phyloP scores from a whole-genome alignment of 2,329 filamentous ascomycete genomes.

The Xylaria arbuscula region DNA sequence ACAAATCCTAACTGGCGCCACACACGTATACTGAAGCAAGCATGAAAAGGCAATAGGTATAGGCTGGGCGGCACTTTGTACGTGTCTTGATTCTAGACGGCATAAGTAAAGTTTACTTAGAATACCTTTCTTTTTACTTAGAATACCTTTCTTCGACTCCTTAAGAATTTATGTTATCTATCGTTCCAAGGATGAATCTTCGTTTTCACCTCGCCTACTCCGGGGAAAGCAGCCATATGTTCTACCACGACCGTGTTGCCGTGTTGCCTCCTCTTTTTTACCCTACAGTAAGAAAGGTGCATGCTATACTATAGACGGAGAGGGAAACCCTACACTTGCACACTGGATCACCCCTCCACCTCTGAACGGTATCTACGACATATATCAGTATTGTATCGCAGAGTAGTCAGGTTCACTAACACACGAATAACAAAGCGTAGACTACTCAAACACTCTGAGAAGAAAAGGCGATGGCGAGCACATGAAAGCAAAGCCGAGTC shows the following conservation, averaged over 20 bases:
- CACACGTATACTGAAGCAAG: no score
- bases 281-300: not conserved
- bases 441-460: not conserved
- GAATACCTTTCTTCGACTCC: no score
- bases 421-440: not conserved
- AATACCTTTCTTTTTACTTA: no score
- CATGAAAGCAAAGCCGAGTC: conserved; percentile 9
- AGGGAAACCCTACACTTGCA: not conserved
- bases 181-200: not conserved
- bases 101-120: no score
- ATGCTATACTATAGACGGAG: not conserved
- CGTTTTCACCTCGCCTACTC: not conserved
- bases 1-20: no score
- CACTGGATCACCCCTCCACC: not conserved
- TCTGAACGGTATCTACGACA: not conserved
- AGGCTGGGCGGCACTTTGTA: no score
- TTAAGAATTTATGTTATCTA: no score
- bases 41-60: no score
- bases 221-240: no score
- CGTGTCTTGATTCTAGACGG: no score
- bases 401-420: not conserved
- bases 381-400: not conserved
- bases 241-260: not conserved
- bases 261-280: not conserved
- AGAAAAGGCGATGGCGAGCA: not conserved